Base-by-base conservation (phyloP, 2,329 filamentous ascomycete species). In the Dothistroma septosporum region DNA sequence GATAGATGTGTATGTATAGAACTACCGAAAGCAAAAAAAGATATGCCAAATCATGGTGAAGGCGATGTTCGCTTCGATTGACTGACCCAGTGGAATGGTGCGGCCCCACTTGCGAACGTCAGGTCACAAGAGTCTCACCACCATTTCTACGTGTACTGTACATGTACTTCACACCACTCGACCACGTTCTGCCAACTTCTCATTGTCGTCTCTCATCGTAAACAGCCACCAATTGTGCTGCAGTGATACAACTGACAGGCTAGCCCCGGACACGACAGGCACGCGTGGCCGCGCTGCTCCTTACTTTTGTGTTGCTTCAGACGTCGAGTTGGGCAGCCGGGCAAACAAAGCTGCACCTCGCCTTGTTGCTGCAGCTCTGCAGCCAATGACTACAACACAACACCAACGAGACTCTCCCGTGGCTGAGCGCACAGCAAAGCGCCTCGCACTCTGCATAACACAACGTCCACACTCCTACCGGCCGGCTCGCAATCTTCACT, bases 1-100 rank as follows among this genome's bases (percentile, higher is more conserved):
- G 59, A 61, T 65, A 58, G 52, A 61, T 32, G n/a, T 66, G 62
- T 66, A 65, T 53, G 63, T 61, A 59, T 49, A 62, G 28, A 59
- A 19, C 55, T 44, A 58, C 11, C 2, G n/a, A n/a, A n/a, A n/a
- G n/a, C n/a, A n/a, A n/a, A 10, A 3, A 35, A 32, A 31, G 2
- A 12, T 12, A 7, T 33, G 49, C 22, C 22, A 33, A 28, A 11
- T 16, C 11, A 31, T 22, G 16, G 19, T 21, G 16, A 28, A n/a
- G n/a, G n/a, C n/a, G n/a, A 28, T 32, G 19, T 50, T 32, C 21
- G 28, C 47, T 50, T 50, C 47, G 47, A 50, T 32, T 44, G 6
- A 44, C 12, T n/a, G 28, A 24, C 47, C 28, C 19, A 49, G 21
- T 21, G 28, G 4, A 50, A 8, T 28, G 47, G 47, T 10, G 4